Base-by-base conservation (phyloP, 768 basidiomycete species). In the Collybiopsis confluens region DNA sequence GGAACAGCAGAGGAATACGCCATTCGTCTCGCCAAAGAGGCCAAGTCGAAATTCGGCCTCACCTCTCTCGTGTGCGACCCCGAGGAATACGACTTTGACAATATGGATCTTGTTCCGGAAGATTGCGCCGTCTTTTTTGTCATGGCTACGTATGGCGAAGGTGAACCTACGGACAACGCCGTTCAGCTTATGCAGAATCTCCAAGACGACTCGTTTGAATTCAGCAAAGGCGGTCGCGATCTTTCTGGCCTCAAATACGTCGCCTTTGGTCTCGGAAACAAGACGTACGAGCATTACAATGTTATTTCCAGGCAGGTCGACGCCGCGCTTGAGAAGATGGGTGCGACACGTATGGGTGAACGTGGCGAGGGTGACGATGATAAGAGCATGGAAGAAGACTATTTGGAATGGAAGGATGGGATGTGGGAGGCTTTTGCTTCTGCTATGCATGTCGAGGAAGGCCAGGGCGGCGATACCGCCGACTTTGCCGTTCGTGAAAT, bases 321-420 rank as follows among this genome's bases (percentile, higher is more conserved):
- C 62, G 63, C 76, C 2, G 70, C 81, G 26, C 72, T 99, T 55
- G 69, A 80, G 4, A 82, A 85, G 64, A 85, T 93, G 76, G 96
- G 94, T 26, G 97, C 83, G 20, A 67, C 75, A 51, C 84, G 92
- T 49, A 89, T 98, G 33, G 94, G 94, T 40, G 86, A 88, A 66
- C 78, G 88, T 36, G 96, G 96, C 9, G 95, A 98, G 70, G 96
- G 96, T 58, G 97, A 99, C 64, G 96, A 99, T 65, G 97, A 99
- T 71, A 97, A 97, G 77, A 93, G 90, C 65, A 98, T 99, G 95
- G 96, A 99, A 68, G 96, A 99, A 73, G 96, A 99, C 69, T 99
- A 98, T 68, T 82, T 99, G 11, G 94, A 92, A 62, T 99, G 96
- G 96, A 99, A 98, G 70, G 96, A 99, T 64, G 80, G 78, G 61